phyloP scores from a whole-genome alignment of 2,329 filamentous ascomycete species.

The Teratosphaeria zuluensis region DNA sequence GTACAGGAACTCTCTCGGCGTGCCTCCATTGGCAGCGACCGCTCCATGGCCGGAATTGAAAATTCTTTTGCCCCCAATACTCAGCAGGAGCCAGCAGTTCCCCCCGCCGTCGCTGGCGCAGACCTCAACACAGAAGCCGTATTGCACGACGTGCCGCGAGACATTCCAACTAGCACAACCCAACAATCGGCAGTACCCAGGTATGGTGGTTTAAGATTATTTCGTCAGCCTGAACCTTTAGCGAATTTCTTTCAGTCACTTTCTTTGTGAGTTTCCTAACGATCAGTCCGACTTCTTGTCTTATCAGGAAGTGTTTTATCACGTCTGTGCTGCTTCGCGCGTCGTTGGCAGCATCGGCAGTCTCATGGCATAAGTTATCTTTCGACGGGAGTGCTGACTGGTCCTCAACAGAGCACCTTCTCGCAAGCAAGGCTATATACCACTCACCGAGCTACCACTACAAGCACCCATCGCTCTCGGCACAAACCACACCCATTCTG shows the following conservation, averaged over 20 bases:
- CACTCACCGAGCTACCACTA: constrained; percentile 4
- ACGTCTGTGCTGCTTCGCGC: not conserved
- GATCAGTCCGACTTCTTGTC: not conserved
- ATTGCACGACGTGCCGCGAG: constrained; percentile 1
- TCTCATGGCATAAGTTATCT: not conserved
- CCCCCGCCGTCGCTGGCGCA: not conserved
- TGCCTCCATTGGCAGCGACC: constrained; percentile 14
- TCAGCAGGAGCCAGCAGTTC: not conserved
- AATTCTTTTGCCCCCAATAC: not conserved
- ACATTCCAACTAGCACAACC: constrained; percentile 2
- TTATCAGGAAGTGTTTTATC: not conserved
- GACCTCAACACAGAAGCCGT: not conserved
- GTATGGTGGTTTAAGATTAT: constrained; percentile 11
- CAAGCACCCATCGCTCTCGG: not conserved
- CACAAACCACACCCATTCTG: not conserved
- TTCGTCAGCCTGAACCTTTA: constrained; percentile 6
- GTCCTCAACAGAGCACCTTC: not conserved
- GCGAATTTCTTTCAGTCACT: constrained; percentile 4
- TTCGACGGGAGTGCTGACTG: not conserved
- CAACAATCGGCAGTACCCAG: constrained; percentile 6
- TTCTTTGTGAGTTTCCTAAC: constrained; percentile 8
- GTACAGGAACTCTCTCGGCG: constrained; percentile 13
- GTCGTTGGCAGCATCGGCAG: not conserved
- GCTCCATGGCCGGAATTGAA: constrained; percentile 8
- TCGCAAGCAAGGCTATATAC: constrained; percentile 3